phyloP scores from a whole-genome alignment of 805 yeast species.

The Debaryomyces tyrocola region DNA sequence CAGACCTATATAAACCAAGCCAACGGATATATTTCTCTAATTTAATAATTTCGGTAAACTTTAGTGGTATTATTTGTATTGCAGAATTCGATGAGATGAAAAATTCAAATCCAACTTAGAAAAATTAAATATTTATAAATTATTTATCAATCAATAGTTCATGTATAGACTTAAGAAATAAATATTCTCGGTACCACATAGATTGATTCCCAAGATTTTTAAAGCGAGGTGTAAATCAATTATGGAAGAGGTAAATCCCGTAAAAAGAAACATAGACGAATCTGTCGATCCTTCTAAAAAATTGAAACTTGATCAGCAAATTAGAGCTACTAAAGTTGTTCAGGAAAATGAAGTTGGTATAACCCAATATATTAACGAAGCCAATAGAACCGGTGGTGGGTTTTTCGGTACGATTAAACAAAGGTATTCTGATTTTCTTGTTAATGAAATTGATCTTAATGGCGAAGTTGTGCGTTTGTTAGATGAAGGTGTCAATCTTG shows the following conservation, averaged over 20 bases:
- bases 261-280: constrained; percentile 6
- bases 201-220: constrained; percentile 6
- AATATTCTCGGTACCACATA: constrained; percentile 8
- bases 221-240: constrained; percentile 1
- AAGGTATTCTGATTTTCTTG: constrained; percentile 90
- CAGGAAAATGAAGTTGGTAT: constrained; percentile 87
- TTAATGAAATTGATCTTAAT: constrained; percentile 73
- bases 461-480: constrained; percentile 73
- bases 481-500: constrained; percentile 66
- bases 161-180: constrained; percentile 8
- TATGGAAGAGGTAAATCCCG: constrained; percentile 8
- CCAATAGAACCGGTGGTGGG: constrained; percentile 43
- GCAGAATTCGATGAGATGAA: constrained; percentile 1
- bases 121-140: background rate
- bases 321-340: constrained; percentile 41
- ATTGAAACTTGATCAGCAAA: constrained; percentile 12
- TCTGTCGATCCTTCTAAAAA: constrained; percentile 10
- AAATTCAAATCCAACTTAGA: background rate
- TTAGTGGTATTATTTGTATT: background rate
- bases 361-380: constrained; percentile 59
- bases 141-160: background rate
- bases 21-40: no score
- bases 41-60: no score
- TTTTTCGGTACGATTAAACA: constrained; percentile 82
- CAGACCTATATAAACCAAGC: no score